A percentile compares a stretch with the other conserved stretches of the same genome.
Evolutionary conservation across 2,329 filamentous ascomycete genomes (phyloP).

Genomic region (Fusarium nematophilum): DNA sequence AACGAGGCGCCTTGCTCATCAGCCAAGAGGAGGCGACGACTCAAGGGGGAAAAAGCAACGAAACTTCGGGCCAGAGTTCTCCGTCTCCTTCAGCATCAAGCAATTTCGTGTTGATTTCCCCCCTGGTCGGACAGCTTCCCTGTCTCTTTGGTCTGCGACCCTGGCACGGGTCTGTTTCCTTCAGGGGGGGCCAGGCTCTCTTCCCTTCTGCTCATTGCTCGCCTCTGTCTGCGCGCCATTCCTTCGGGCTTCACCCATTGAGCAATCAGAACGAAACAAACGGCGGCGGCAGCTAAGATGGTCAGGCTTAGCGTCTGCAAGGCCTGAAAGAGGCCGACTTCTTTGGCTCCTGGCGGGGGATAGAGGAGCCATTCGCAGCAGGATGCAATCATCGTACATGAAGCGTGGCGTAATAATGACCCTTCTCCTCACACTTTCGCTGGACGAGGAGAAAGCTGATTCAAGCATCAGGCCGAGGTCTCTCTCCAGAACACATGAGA

Average conservation of each 20-base stretch:
- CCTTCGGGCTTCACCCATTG: slow-evolving; percentile 31
- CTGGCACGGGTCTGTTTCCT: slow-evolving; percentile 22
- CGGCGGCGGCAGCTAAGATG: slow-evolving; percentile 34
- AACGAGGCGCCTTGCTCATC: background rate
- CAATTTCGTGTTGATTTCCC: background rate
- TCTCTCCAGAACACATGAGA: slow-evolving; percentile 7
- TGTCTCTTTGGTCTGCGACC: slow-evolving; percentile 7
- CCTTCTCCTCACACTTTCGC: slow-evolving; percentile 1
- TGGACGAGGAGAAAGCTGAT: too few species aligned
- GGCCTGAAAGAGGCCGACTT: slow-evolving; percentile 4
- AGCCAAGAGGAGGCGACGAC: background rate
- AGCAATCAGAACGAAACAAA: slow-evolving; percentile 42
- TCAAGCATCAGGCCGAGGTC: background rate
- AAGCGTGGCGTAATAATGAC: slow-evolving; percentile 31
- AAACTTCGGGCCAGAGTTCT: slow-evolving; percentile 4
- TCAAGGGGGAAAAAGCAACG: slow-evolving; percentile 29
- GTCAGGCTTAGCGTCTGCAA: slow-evolving; percentile 2
- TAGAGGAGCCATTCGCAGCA: background rate
- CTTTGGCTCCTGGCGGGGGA: background rate
- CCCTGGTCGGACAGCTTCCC: slow-evolving; percentile 17
- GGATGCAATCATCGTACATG: slow-evolving; percentile 24
- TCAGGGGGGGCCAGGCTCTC: slow-evolving; percentile 26
- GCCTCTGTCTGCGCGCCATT: slow-evolving; percentile 34
- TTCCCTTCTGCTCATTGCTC: slow-evolving; percentile 26
- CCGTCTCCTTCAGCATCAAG: slow-evolving; percentile 15